Evolutionary conservation across 1,139 yeast species (phyloP), one percentile per base, ranked within the genome.

Genomic region (Yamadazyma triangularis): DNA sequence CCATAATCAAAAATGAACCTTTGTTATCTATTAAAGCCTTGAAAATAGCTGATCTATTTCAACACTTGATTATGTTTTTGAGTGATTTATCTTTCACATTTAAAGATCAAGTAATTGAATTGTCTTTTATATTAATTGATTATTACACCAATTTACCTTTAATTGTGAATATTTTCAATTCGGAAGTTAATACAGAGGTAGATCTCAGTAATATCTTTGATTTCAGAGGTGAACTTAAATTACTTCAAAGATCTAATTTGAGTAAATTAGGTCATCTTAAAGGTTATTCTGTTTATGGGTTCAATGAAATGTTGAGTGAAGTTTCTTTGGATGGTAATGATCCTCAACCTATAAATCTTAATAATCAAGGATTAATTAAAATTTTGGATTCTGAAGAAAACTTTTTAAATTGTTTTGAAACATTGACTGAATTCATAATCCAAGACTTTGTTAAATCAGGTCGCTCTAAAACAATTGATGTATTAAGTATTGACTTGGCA

Each of bases 401-500:
- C 2, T 64, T 44, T 36, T 46, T 45, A 27, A 40, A 38, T 5
- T 34, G 40, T 9, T 61, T 59, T 39, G 61, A 70, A 36, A 39
- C 47, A 3, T 41, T 70, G 4, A 77, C 82, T 0, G 67, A 63
- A 24, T 50, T 31, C 18, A 50, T 74, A 1, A 65, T 74, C 20
- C 56, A 59, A 20, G 71, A 73, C 34, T 76, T 73, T 45, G 63
- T 69, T 5, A 45, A 49, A 10, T 67, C 79, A 22, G 64, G 60
- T 11, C 58, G 82, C 38, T 70, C 77, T 8, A 70, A 89, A 40
- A 70, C 88, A 0, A 77, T 84, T 8, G 91, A 84, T 47, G 66
- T 82, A 6, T 60, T 91, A 16, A 79, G 91, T 4, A 75, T 86
- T n/a, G 96, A 91, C 42, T 65, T 87, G 32, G 96, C 95, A 0